Conservation (phyloP, 345 rosid genomes). For the Ceriops tagal region DNA sequence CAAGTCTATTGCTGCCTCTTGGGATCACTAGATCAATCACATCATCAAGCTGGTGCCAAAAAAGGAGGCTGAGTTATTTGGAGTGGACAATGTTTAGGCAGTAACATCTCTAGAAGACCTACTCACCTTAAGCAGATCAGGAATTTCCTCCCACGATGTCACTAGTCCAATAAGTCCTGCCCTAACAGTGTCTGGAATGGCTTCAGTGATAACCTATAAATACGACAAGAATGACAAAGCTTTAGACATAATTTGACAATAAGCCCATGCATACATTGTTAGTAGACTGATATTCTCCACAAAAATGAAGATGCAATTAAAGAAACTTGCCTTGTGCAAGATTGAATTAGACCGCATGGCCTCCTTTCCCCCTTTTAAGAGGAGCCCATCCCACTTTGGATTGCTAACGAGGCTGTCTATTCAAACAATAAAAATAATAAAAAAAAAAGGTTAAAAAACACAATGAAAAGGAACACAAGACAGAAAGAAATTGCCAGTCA, state of each 20-base stretch:
- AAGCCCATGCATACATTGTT: no score
- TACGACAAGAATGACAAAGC: conserved; percentile 13
- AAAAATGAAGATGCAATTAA: neutral
- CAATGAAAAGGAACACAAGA: neutral
- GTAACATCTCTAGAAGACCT: conserved; percentile 13
- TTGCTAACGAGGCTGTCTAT: conserved; percentile 89
- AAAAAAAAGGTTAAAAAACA: conserved; percentile 4
- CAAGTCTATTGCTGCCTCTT: conserved; percentile 88
- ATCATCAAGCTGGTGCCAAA: conserved; percentile 73
- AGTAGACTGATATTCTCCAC: no score
- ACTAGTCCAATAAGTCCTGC: conserved; percentile 75
- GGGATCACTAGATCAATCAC: conserved; percentile 95
- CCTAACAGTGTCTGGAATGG: conserved; percentile 70
- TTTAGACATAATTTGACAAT: no score
- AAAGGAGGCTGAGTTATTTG: conserved; percentile 19
- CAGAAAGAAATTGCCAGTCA: neutral
- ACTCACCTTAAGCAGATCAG: conserved; percentile 75
- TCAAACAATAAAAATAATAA: conserved; percentile 16
- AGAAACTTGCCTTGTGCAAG: conserved; percentile 63
- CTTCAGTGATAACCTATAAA: conserved; percentile 71
- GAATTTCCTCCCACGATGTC: conserved; percentile 88
- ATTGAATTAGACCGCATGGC: conserved; percentile 77
- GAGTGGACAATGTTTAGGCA: neutral
- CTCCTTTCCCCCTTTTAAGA: conserved; percentile 90
- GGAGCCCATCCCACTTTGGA: conserved; percentile 86